A percentile compares a stretch with the other conserved stretches of the same genome.
phyloP scores from a whole-genome alignment of 352 stramenopile genomes.

The Phytophthora nicotianae region DNA sequence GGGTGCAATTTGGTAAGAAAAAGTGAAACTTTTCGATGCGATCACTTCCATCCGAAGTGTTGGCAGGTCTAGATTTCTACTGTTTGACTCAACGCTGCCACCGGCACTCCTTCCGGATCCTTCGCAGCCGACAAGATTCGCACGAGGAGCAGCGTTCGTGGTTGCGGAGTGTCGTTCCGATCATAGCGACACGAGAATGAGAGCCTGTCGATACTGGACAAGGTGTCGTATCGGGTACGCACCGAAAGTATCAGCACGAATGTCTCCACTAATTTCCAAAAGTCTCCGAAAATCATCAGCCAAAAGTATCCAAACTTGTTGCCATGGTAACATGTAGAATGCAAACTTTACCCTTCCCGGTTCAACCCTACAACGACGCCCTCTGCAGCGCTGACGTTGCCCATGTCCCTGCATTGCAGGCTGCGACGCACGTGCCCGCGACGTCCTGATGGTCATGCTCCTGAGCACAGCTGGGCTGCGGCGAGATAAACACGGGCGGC shows the following conservation, averaged over 20 bases:
- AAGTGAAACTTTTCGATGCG: conserved; percentile 1
- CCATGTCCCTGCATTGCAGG: background rate
- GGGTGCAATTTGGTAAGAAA: conserved; percentile 4
- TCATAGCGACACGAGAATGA: background rate
- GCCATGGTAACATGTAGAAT: background rate
- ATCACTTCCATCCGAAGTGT: background rate
- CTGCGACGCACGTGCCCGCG: conserved; percentile 12
- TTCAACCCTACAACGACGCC: conserved; percentile 16
- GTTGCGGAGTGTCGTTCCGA: background rate
- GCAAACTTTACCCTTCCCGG: conserved; percentile 6
- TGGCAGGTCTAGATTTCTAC: background rate
- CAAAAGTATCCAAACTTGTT: background rate
- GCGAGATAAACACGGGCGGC: conserved; percentile 21
- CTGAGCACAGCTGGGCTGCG: background rate
- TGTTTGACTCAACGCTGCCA: background rate
- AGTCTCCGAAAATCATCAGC: background rate
- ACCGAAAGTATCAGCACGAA: conserved; percentile 3
- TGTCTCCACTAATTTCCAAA: background rate
- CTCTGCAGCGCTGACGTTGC: conserved; percentile 15
- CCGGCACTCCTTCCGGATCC: conserved; percentile 11
- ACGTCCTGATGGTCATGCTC: conserved; percentile 6
- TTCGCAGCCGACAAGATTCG: conserved; percentile 8
- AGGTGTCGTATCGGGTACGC: background rate
- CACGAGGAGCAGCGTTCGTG: background rate
- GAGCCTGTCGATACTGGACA: background rate